phyloP scores from a whole-genome alignment of 139 green algal genomes.

The Chlorella sp. region DNA sequence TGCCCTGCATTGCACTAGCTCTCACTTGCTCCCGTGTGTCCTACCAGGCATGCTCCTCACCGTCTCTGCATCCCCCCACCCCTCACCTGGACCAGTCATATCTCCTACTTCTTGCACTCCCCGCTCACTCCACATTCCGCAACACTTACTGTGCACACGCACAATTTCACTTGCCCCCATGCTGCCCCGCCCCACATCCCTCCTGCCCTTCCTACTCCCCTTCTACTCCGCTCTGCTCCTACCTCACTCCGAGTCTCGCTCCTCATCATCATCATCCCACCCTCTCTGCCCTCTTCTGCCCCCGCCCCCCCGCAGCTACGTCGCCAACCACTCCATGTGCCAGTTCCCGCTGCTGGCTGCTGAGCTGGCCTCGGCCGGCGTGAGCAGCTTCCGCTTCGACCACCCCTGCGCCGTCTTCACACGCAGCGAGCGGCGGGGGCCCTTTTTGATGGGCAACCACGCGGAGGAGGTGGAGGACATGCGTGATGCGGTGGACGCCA shows the following conservation, averaged over 20 bases:
- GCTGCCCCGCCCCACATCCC: no score
- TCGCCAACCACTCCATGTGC: slow-evolving; percentile 43
- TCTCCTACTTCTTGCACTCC: no score
- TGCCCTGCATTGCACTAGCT: neutral
- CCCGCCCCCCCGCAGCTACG: slow-evolving; percentile 16
- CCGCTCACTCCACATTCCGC: no score
- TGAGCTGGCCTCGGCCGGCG: slow-evolving; percentile 26
- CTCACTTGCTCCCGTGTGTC: neutral
- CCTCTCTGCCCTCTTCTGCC: neutral
- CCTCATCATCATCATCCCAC: neutral
- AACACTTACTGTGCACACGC: no score
- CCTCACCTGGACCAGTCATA: no score
- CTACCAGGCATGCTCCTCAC: neutral
- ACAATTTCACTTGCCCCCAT: no score
- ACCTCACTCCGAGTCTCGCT: no score
- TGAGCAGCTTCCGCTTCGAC: slow-evolving; percentile 49
- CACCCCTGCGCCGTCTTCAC: slow-evolving; percentile 33
- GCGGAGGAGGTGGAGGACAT: slow-evolving; percentile 45
- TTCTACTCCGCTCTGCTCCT: no score
- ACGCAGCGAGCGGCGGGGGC: slow-evolving; percentile 34
- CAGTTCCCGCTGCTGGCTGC: slow-evolving; percentile 44
- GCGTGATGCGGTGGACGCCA: slow-evolving; percentile 21
- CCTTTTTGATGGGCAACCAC: slow-evolving; percentile 57
- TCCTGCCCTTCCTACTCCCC: no score
- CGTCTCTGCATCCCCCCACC: no score